A percentile compares a stretch with the other conserved stretches of the same genome.
phyloP scores from a whole-genome alignment of 768 basidiomycete species.

The Heimioporus sp. region DNA sequence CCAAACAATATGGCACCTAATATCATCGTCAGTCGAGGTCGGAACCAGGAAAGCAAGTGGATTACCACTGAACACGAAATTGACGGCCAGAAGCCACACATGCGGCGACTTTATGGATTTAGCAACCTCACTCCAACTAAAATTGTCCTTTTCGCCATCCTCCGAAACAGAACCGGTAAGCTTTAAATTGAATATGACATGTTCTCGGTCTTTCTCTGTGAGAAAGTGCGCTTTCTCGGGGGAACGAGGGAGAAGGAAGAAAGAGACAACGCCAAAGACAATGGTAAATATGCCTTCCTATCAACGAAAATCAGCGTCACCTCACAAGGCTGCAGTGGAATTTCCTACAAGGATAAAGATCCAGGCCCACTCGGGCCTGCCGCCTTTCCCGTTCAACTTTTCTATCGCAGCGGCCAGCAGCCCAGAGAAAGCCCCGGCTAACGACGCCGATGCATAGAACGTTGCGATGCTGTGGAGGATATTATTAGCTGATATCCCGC shows the following conservation, averaged over 20 bases:
- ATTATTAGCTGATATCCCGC: slow-evolving; percentile 1
- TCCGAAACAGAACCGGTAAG: slow-evolving; percentile 32
- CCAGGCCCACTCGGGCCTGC: slow-evolving; percentile 61
- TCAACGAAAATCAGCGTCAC: background rate
- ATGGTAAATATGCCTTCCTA: slow-evolving; percentile 64
- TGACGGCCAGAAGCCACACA: slow-evolving; percentile 47
- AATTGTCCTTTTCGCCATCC: slow-evolving; percentile 43
- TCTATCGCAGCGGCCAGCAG: slow-evolving; percentile 59
- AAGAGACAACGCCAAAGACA: slow-evolving; percentile 50
- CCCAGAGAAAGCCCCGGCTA: slow-evolving; percentile 63
- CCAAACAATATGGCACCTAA: slow-evolving; percentile 17
- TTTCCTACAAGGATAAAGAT: slow-evolving; percentile 48
- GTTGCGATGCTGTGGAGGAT: slow-evolving; percentile 31
- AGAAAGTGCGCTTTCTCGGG: slow-evolving; percentile 51
- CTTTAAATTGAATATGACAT: slow-evolving; percentile 34
- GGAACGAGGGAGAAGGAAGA: slow-evolving; percentile 46
- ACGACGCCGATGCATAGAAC: slow-evolving; percentile 45
- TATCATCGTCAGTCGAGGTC: slow-evolving; percentile 4
- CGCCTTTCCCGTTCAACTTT: slow-evolving; percentile 51
- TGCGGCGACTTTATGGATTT: slow-evolving; percentile 52
- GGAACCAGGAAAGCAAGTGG: background rate
- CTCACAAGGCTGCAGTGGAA: background rate
- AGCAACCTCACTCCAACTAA: slow-evolving; percentile 57
- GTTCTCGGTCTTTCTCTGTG: slow-evolving; percentile 45
- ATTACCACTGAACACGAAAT: slow-evolving; percentile 54